Percentiles rank a stretch among this genome's conserved stretches.
phyloP scores from a whole-genome alignment of 2,329 filamentous ascomycete species.

The Colletotrichum simmondsii region DNA sequence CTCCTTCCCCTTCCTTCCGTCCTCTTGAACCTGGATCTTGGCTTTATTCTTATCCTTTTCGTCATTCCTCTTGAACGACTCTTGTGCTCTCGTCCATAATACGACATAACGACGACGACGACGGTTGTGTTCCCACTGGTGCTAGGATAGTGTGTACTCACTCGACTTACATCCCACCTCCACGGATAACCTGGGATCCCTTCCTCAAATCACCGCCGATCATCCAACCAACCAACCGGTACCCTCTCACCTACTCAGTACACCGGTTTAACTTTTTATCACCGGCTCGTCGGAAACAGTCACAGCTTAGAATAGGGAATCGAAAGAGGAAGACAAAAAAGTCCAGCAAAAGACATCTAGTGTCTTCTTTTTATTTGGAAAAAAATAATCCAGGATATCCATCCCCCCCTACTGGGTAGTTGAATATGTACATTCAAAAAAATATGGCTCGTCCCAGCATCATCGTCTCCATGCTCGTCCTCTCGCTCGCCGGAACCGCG shows the following conservation, averaged over 20 bases:
- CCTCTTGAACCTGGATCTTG: background rate
- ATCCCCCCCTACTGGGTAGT: background rate
- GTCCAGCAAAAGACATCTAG: background rate
- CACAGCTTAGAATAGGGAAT: background rate
- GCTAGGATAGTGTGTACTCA: background rate
- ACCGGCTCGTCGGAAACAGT: background rate
- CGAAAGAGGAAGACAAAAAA: background rate
- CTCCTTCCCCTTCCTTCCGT: background rate
- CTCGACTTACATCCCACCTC: background rate
- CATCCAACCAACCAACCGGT: background rate
- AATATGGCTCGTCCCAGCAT: conserved; percentile 32
- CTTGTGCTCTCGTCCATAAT: background rate
- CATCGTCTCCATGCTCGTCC: conserved; percentile 14
- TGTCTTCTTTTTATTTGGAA: background rate
- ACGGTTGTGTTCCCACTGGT: background rate
- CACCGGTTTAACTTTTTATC: background rate
- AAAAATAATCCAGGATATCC: background rate
- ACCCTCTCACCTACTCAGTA: background rate
- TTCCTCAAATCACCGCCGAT: background rate
- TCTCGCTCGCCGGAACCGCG: conserved; percentile 21
- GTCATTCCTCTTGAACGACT: background rate
- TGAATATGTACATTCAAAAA: conserved; percentile 14
- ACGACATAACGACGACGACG: background rate
- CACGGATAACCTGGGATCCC: background rate
- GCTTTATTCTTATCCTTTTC: background rate